phyloP scores from a whole-genome alignment of 2,329 filamentous ascomycete species.

The Penicillium oxalicum region DNA sequence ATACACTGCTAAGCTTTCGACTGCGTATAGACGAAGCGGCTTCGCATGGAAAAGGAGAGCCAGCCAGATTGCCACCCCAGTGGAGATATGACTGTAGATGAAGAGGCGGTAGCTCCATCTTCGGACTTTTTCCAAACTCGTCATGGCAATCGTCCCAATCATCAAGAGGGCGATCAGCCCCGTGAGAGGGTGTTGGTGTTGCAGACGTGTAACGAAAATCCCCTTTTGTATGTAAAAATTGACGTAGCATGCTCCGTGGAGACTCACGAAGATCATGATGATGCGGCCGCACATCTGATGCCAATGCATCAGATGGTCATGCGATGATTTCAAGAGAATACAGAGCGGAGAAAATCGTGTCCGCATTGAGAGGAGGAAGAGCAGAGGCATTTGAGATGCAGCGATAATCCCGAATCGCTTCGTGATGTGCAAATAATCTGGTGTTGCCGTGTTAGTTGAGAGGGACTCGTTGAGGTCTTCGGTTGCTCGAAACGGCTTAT shows the following conservation, averaged over 20 bases:
- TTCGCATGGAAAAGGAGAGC: conserved; percentile 4
- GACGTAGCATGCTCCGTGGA: conserved; percentile 47
- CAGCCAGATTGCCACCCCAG: conserved; percentile 1
- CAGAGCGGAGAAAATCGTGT: conserved; percentile 48
- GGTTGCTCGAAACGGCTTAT: background rate
- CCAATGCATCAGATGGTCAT: conserved; percentile 46
- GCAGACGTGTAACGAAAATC: conserved; percentile 44
- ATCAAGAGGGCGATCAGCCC: conserved; percentile 1
- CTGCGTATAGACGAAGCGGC: conserved; percentile 1
- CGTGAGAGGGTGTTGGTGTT: conserved; percentile 10
- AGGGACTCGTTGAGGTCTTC: no score
- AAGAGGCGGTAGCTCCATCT: conserved; percentile 7
- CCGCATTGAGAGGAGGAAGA: conserved; percentile 44
- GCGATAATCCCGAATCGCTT: conserved; percentile 51
- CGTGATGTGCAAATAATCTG: conserved; percentile 51
- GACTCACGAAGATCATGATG: conserved; percentile 40
- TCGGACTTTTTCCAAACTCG: conserved; percentile 1
- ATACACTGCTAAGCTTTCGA: conserved; percentile 1
- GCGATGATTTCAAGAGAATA: conserved; percentile 44
- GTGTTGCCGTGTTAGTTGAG: no score
- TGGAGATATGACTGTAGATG: conserved; percentile 3
- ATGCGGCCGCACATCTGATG: conserved; percentile 50
- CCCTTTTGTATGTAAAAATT: conserved; percentile 46
- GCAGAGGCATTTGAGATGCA: conserved; percentile 49
- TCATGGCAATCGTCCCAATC: background rate